Base-by-base conservation (phyloP, 2,329 filamentous ascomycete genomes). In the Hypoxylon sp. region DNA sequence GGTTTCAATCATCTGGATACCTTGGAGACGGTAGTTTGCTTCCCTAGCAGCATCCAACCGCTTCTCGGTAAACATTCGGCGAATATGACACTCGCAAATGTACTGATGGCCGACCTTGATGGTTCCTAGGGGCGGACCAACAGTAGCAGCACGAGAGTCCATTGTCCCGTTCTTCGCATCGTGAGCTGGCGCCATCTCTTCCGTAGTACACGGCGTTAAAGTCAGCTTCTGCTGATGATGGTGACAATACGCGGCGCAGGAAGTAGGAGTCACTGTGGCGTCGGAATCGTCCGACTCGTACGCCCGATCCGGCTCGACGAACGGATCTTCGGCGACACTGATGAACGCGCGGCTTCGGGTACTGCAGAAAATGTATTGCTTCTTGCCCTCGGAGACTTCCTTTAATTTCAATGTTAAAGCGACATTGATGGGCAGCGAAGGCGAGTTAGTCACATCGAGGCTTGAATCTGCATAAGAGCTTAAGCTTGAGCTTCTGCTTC, bases 1-100 rank as follows among this genome's bases (percentile, higher is more conserved):
- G 68, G 90, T 92, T 76, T 98, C 93, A 69, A 99, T 95, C 85
- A 95, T 92, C 65, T 93, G 88, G 9, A 98, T 91, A 17, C 95
- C 96, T 76, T 96, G 93, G 48, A 98, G 82, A 57, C 95, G 90
- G 71, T 93, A 89, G 68, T 83, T 89, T 76, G 95, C 93, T 79
- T 98, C 94, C 63, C 92, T 90, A 39, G 92, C 89, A 56, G 92
- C 90, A 76, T 93, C 92, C 75, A 91, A 89, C 42, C 90, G 89
- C 68, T 91, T 89, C 19, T 88, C 87, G 48, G 86, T 85, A 64
- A 97, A 86, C 78, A 90, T 90, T 75, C 89, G 88, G 68, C 94
- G 90, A 62, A 98, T 88, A 73, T 89, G 90, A 74, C 93, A 90
- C 78, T 98, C 93, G 72, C 93, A 91, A 69, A 94, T 88, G 81